Evolutionary conservation across 768 basidiomycete genomes (phyloP).

Genomic region (Leccinum boreale): DNA sequence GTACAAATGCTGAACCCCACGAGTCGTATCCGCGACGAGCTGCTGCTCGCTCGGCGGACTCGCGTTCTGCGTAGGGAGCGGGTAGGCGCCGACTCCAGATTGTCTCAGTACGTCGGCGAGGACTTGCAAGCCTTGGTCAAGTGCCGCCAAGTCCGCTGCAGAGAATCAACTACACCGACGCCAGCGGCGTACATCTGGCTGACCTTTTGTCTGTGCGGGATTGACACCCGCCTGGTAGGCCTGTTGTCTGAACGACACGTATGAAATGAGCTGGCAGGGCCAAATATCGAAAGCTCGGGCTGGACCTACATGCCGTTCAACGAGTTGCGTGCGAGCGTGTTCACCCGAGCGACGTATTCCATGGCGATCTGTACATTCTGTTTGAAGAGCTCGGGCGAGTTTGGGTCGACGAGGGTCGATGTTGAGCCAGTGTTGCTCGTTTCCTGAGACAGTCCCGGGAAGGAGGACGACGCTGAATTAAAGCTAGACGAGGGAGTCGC

Average conservation of each 20-base stretch:
- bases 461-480: constrained; percentile 11
- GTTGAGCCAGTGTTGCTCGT: constrained; percentile 11
- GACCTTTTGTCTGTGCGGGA: constrained; percentile 54
- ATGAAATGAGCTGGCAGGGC: not conserved
- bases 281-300: not conserved
- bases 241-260: constrained; percentile 45
- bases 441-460: constrained; percentile 27
- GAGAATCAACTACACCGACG: constrained; percentile 19
- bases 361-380: constrained; percentile 50
- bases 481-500: constrained; percentile 12
- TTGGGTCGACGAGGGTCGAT: constrained; percentile 41
- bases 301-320: constrained; percentile 39
- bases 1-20: constrained; percentile 44
- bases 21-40: constrained; percentile 40
- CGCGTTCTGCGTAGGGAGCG: constrained; percentile 37
- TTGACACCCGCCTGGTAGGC: constrained; percentile 57
- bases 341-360: constrained; percentile 48
- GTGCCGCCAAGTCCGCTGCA: constrained; percentile 40
- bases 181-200: not conserved
- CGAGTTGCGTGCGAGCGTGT: constrained; percentile 39
- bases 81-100: constrained; percentile 64
- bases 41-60: constrained; percentile 44
- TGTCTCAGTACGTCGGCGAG: constrained; percentile 50
- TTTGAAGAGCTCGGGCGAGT: constrained; percentile 61
- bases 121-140: constrained; percentile 48